Conservation (phyloP, 768 basidiomycete species). For the Suillus subluteus region DNA sequence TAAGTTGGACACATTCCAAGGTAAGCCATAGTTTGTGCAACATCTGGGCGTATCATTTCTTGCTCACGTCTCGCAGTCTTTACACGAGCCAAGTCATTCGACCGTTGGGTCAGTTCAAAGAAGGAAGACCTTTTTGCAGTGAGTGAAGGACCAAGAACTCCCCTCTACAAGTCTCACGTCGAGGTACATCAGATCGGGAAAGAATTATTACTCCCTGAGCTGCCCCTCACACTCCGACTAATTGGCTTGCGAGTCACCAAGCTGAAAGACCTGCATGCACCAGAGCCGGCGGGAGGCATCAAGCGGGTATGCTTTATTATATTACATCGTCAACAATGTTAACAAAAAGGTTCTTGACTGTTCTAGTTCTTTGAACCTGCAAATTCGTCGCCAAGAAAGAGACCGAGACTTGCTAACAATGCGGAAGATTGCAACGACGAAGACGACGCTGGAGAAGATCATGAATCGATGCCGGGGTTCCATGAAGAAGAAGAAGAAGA, state of each 20-base stretch:
- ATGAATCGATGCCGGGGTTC: conserved; percentile 54
- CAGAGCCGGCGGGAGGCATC: conserved; percentile 56
- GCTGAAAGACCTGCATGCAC: conserved; percentile 75
- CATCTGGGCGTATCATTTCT: background rate
- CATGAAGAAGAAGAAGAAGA: conserved; percentile 55
- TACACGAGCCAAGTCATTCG: conserved; percentile 81
- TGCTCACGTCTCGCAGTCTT: conserved; percentile 50
- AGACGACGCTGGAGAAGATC: conserved; percentile 28
- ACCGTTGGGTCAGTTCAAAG: conserved; percentile 72
- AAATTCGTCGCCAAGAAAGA: conserved; percentile 43
- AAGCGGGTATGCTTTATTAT: conserved; percentile 60
- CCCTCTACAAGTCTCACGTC: background rate
- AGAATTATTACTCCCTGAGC: conserved; percentile 78
- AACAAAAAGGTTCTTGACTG: background rate
- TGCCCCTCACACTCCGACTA: conserved; percentile 79
- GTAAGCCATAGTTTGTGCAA: conserved; percentile 34
- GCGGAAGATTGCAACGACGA: conserved; percentile 20
- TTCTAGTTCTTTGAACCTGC: conserved; percentile 61
- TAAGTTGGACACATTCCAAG: conserved; percentile 90
- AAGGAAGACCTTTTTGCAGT: conserved; percentile 81
- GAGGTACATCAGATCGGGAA: conserved; percentile 63
- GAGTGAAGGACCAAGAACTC: conserved; percentile 29
- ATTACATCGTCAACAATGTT: background rate
- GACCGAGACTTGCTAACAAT: conserved; percentile 35
- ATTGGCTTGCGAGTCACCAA: conserved; percentile 90